These are phyloP conservation scores for Phoma sp. DNA, from an alignment of 2,329 filamentous ascomycete species.

Conservation along the genomic window DNA sequence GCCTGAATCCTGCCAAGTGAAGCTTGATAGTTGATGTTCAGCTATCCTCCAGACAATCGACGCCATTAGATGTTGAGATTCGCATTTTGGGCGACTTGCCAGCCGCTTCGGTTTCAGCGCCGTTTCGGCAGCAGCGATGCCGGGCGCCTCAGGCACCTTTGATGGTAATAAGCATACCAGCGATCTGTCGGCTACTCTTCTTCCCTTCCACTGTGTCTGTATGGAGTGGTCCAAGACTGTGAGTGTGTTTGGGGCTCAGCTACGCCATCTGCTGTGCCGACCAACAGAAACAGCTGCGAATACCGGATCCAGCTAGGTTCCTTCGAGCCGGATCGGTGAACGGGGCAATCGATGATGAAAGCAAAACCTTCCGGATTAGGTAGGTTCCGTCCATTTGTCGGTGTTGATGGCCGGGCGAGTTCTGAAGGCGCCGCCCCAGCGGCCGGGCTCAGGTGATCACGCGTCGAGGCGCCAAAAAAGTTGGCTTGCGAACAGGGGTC, in stretches of 20 bases:
- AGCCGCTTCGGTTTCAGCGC: conserved; percentile 31
- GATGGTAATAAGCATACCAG: background rate
- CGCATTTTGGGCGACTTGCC: conserved; percentile 24
- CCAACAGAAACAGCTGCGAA: background rate
- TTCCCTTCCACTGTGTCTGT: background rate
- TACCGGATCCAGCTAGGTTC: background rate
- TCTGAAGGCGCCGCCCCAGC: too few relatives aligned
- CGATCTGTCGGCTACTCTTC: background rate
- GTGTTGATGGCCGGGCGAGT: background rate
- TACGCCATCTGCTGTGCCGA: too few relatives aligned
- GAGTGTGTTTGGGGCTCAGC: background rate
- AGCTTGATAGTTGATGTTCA: conserved; percentile 8
- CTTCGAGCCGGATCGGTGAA: background rate
- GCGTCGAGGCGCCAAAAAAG: conserved; percentile 19
- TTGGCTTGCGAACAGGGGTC: conserved; percentile 7
- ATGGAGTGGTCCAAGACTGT: background rate
- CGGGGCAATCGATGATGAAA: background rate
- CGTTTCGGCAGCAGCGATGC: conserved; percentile 26
- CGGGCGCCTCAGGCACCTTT: conserved; percentile 20
- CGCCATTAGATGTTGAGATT: conserved; percentile 20
- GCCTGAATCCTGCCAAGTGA: conserved; percentile 10
- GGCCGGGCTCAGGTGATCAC: conserved; percentile 22
- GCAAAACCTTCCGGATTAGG: conserved; percentile 7
- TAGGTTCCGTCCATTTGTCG: conserved; percentile 2
- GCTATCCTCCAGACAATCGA: conserved; percentile 22